Percentiles rank a stretch among this genome's conserved stretches.
These are phyloP conservation scores for Ailanthus altissimus DNA, from an alignment of 345 rosid species.

Conservation along the genomic window DNA sequence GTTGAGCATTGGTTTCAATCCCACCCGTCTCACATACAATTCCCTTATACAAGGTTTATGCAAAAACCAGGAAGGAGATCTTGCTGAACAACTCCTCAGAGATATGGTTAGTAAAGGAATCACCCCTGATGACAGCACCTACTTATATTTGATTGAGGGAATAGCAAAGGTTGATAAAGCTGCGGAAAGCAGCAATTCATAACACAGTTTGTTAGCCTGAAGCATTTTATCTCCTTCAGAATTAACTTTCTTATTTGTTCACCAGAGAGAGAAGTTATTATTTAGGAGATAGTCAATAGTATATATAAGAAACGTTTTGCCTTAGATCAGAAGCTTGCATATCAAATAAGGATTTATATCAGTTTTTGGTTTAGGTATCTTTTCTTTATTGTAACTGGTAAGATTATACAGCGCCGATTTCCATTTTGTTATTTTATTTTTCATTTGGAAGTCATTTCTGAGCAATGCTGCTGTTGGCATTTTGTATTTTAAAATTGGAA, in stretches of 20 bases:
- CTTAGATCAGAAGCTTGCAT: slow-evolving; percentile 2
- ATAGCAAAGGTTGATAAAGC: slow-evolving; percentile 32
- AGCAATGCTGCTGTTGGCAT: not conserved
- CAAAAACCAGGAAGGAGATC: slow-evolving; percentile 66
- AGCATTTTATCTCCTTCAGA: not conserved
- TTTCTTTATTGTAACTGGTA: not conserved
- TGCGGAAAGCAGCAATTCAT: slow-evolving; percentile 17
- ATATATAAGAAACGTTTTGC: not conserved
- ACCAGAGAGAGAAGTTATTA: not conserved
- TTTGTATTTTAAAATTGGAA: not conserved
- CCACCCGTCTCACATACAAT: slow-evolving; percentile 82
- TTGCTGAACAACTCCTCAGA: slow-evolving; percentile 71
- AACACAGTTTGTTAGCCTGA: not conserved
- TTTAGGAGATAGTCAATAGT: not conserved
- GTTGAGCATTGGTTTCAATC: slow-evolving; percentile 80
- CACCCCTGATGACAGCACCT: slow-evolving; percentile 77
- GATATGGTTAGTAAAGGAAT: slow-evolving; percentile 86
- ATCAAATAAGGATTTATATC: not conserved
- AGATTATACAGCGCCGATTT: not conserved
- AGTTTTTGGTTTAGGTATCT: not conserved
- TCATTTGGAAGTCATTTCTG: not conserved
- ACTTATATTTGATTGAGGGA: slow-evolving; percentile 68
- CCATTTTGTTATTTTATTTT: too few species aligned
- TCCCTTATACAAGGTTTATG: slow-evolving; percentile 79
- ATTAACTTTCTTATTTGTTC: not conserved